Base-by-base conservation (phyloP, 2,329 filamentous ascomycete species). In the Trichoderma sp. region DNA sequence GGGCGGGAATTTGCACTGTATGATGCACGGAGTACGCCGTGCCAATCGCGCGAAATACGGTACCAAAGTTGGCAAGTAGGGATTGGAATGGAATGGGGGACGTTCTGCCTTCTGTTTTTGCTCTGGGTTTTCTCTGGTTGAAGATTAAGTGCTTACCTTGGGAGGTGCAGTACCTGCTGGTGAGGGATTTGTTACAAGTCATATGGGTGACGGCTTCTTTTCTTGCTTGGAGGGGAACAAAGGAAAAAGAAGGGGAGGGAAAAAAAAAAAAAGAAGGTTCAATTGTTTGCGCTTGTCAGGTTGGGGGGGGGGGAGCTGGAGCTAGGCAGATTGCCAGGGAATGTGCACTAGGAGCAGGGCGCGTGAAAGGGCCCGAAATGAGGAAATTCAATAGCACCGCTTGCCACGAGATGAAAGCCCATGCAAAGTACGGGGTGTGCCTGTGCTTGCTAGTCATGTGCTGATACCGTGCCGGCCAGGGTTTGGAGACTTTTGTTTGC, bases 361-460 rank as follows among this genome's bases (percentile, higher is more conserved):
- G 61, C 61, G 61, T 64, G 52, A 35, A 35, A 25, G 50, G 37
- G 4, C 27, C 61, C 61, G 61, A 65, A 65, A 65, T 65, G 52
- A 65, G 52, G 54, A 56, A 35, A 54, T 57, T 56, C 61, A 45
- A 65, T 56, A 65, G 61, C 50, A 65, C 61, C 37, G 48, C 61
- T 65, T 65, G 61, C 61, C 61, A 65, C 61, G 61, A 65, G 61
- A 65, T 65, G 61, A 57, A 52, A 57, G 52, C 61, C 61, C 61
- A 65, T 65, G 61, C 61, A 65, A 65, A 65, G 61, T 65, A 65
- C 61, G 61, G 61, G 52, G 61, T 65, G 25, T 48, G 19, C 54
- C 35, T 58, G 29, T 27, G 45, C 32, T 13, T 56, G 34, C 35
- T 57, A 65, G 61, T 65, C 61, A 65, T 57, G 52, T 35, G 6